phyloP scores from a whole-genome alignment of 495 filamentous ascomycete species.

The Penicillium paradoxum region DNA sequence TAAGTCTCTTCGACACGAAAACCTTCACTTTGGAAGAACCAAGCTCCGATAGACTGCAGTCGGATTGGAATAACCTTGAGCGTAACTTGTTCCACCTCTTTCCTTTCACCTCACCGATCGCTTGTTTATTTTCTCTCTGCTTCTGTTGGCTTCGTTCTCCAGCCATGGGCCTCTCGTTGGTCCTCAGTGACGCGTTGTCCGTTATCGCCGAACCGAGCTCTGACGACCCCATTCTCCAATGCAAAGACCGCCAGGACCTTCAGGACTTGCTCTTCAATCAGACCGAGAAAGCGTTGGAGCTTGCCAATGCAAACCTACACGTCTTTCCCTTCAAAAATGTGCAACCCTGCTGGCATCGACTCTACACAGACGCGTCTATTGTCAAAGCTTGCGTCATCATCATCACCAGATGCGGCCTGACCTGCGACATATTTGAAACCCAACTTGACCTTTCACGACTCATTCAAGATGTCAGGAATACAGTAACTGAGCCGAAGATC shows the following conservation, averaged over 20 bases:
- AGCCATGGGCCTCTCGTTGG: constrained; percentile 17
- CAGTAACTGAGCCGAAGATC: constrained; percentile 1
- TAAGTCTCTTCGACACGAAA: neutral
- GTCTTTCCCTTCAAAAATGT: constrained; percentile 73
- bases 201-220: constrained; percentile 25
- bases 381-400: constrained; percentile 51
- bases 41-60: neutral
- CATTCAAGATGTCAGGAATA: constrained; percentile 11
- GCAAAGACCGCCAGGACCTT: constrained; percentile 13
- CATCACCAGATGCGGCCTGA: constrained; percentile 18
- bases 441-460: constrained; percentile 9
- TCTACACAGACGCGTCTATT: constrained; percentile 75
- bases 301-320: constrained; percentile 61
- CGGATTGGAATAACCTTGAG: neutral
- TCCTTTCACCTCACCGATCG: neutral
- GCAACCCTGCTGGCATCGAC: constrained; percentile 64
- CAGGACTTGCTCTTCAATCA: constrained; percentile 28
- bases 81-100: neutral
- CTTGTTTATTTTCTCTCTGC: neutral
- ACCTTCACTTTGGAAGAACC: neutral
- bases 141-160: neutral
- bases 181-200: constrained; percentile 23
- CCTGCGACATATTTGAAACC: neutral
- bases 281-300: constrained; percentile 33
- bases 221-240: constrained; percentile 43